These are phyloP conservation scores for Styphnolobium japonicum DNA, from an alignment of 306 rosid species.

Conservation along the genomic window DNA sequence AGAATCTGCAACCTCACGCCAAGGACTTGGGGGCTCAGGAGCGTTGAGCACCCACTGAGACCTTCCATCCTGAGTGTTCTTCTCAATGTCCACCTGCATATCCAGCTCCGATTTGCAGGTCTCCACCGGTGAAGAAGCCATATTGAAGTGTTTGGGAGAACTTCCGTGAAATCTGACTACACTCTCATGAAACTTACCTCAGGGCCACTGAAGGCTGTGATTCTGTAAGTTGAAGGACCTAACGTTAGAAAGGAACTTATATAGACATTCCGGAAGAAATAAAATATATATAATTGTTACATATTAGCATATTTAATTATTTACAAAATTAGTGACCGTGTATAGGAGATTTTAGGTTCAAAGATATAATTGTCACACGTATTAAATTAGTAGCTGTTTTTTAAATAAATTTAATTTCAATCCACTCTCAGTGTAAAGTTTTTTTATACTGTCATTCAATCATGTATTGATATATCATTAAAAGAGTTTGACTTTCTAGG, in stretches of 20 bases:
- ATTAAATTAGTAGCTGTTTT: no score
- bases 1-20: constrained; percentile 17
- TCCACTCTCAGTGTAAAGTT: no score
- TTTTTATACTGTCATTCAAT: no score
- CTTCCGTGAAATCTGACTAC: background rate
- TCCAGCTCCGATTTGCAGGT: constrained; percentile 20
- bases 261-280: constrained; percentile 2
- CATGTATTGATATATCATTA: no score
- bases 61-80: constrained; percentile 20
- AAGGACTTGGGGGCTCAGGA: constrained; percentile 45
- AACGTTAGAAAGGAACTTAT: background rate
- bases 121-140: constrained; percentile 29
- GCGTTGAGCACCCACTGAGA: constrained; percentile 43
- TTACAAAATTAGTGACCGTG: no score
- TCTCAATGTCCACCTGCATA: constrained; percentile 30
- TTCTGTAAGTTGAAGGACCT: constrained; percentile 12
- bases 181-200: constrained; percentile 34
- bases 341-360: no score
- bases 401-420: no score
- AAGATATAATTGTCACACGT: no score
- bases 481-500: no score
- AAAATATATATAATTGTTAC: background rate
- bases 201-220: background rate
- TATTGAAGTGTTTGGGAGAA: constrained; percentile 54
- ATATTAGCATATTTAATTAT: no score